These are phyloP conservation scores for Pelargonium cotyledonis DNA, from an alignment of 441 rosid genomes.

Conservation along the genomic window DNA sequence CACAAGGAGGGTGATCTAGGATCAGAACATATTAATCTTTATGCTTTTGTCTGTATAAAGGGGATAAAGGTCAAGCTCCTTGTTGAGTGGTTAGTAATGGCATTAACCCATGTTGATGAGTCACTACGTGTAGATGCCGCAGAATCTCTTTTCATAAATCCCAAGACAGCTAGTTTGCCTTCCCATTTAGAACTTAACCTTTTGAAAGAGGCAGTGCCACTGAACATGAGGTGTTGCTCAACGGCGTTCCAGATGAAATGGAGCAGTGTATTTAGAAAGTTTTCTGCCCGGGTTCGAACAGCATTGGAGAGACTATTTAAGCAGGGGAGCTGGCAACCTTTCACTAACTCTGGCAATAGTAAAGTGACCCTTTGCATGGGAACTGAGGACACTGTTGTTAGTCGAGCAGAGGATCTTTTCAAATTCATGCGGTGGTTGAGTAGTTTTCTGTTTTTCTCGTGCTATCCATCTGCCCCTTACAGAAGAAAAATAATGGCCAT, in stretches of 20 bases:
- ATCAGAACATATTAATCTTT: conserved; percentile 27
- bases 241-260: conserved; percentile 98
- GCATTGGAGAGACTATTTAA: conserved; percentile 87
- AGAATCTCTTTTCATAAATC: conserved; percentile 84
- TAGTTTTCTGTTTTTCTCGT: conserved; percentile 73
- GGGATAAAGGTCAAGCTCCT: conserved; percentile 61
- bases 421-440: conserved; percentile 90
- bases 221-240: conserved; percentile 96
- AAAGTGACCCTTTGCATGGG: conserved; percentile 25
- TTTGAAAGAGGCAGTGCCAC: conserved; percentile 71
- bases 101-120: conserved; percentile 87
- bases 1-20: conserved; percentile 16
- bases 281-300: conserved; percentile 81
- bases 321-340: conserved; percentile 65
- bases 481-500: conserved; percentile 95
- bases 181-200: conserved; percentile 74
- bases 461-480: conserved; percentile 98
- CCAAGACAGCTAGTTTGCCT: conserved; percentile 83
- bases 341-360: conserved; percentile 20
- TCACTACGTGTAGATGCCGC: conserved; percentile 92
- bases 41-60: conserved; percentile 61
- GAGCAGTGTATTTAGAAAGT: conserved; percentile 88
- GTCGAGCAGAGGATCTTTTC: conserved; percentile 68
- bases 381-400: conserved; percentile 31
- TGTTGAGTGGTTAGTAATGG: conserved; percentile 77